phyloP scores from a whole-genome alignment of 352 stramenopile species.

The Albugo candida region DNA sequence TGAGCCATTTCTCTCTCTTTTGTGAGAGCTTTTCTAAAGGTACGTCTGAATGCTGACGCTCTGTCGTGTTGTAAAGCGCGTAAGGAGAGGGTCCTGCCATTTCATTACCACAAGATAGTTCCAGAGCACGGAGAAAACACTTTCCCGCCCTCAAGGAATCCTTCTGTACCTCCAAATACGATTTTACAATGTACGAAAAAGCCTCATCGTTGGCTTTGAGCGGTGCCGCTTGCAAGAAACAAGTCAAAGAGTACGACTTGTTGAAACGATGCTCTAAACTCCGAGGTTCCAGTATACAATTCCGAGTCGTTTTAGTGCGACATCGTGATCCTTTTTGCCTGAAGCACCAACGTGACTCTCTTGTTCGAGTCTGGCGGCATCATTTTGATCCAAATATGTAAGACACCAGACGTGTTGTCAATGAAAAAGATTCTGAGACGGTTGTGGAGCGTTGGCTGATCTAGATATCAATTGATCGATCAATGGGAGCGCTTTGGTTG shows the following conservation, averaged over 20 bases:
- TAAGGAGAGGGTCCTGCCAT: conserved; percentile 40
- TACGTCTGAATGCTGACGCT: conserved; percentile 36
- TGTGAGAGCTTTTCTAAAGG: conserved; percentile 21
- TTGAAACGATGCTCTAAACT: conserved; percentile 19
- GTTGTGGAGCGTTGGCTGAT: no score
- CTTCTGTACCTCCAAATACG: conserved; percentile 39
- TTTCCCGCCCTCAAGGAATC: conserved; percentile 64
- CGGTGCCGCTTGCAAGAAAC: conserved; percentile 53
- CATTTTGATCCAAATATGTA: not conserved
- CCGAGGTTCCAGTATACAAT: conserved; percentile 60
- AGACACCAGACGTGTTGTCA: not conserved
- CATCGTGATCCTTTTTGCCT: conserved; percentile 11
- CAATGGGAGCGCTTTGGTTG: not conserved
- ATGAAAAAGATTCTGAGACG: not conserved
- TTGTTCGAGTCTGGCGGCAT: no score
- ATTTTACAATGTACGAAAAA: conserved; percentile 55
- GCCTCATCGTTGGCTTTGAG: conserved; percentile 33
- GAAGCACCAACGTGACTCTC: conserved; percentile 3
- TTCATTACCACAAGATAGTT: conserved; percentile 26
- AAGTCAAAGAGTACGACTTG: conserved; percentile 39
- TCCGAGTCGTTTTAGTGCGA: conserved; percentile 40
- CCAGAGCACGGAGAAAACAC: conserved; percentile 68
- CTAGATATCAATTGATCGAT: not conserved
- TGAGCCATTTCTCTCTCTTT: conserved; percentile 27
- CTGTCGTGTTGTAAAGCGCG: conserved; percentile 36